Evolutionary conservation across 345 rosid species (phyloP), one percentile per base, ranked within the genome.

Genomic region (Dipteronia sinensis): DNA sequence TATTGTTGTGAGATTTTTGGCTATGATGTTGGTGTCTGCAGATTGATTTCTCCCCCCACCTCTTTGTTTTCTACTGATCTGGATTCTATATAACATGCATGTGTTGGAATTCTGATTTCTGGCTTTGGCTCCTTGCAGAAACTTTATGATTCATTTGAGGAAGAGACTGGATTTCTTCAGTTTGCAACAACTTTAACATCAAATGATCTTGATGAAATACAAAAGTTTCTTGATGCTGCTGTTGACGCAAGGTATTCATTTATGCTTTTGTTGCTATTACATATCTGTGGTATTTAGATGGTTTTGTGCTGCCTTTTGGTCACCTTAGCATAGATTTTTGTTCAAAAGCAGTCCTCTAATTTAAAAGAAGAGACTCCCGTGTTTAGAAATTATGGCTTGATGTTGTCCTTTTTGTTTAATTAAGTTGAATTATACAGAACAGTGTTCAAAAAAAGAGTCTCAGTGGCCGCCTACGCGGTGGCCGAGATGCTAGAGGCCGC

Each of bases 161-260:
- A 89, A 81, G 98, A 94, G 59, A 89, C 88, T 76, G 97, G 97
- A 40, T 79, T 70, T 82, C 88, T 94, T 82, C 97, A 92, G 89
- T 96, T 92, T 89, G 98, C 98, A 79, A 89, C 97, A 40, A 87
- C 93, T 74, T 71, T 90, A 81, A 90, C 92, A 56, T 96, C 99
- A 42, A 91, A 76, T 82, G 99, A 96, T 76, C 82, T 96, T 27
- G 98, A 94, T 74, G 99, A 94, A 86, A 94, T 96, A 79, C 98
- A 94, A 77, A 89, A 84, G 63, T 96, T 96, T 82, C 98, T 96
- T 75, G 92, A 92, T 67, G 90, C 93, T 72, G 88, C 98, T 65
- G 97, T 96, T 67, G 90, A 91, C 69, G 84, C 92, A 74, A 92
- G 99, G 99, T 96, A 78, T 63, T 77, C 68, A 40, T 79, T 84